These are phyloP conservation scores for Torulaspora delbrueckii DNA, from an alignment of 805 yeast genomes.

Conservation along the genomic window DNA sequence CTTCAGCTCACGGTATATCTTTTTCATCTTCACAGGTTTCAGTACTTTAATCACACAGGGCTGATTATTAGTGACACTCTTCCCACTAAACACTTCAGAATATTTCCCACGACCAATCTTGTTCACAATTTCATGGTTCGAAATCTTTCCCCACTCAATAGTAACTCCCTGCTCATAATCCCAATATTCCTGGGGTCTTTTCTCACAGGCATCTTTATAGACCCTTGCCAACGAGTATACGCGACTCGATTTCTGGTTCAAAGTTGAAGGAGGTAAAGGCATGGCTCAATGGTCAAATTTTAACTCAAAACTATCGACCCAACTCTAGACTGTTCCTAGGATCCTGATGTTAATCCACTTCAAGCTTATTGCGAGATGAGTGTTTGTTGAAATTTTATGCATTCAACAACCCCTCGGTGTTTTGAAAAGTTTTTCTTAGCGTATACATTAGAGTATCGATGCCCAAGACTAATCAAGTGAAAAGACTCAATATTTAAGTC, in stretches of 20 bases:
- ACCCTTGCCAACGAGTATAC: constrained; percentile 65
- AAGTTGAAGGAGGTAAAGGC: constrained; percentile 35
- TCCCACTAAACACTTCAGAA: constrained; percentile 88
- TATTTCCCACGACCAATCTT: constrained; percentile 92
- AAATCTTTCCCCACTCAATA: constrained; percentile 79
- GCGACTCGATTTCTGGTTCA: constrained; percentile 32
- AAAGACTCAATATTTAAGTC: neutral
- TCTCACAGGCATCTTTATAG: constrained; percentile 71
- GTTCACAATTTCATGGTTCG: constrained; percentile 76
- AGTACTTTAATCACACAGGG: constrained; percentile 83
- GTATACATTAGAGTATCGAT: constrained; percentile 1
- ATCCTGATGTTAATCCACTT: neutral
- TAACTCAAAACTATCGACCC: neutral
- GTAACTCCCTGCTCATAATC: constrained; percentile 66
- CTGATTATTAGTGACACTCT: constrained; percentile 54
- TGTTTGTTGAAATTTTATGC: neutral
- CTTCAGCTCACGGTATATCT: constrained; percentile 85
- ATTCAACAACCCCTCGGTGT: constrained; percentile 1
- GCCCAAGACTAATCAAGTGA: neutral
- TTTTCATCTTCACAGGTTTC: constrained; percentile 89
- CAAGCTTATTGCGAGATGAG: neutral
- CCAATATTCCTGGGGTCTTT: constrained; percentile 80
- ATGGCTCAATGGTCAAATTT: constrained; percentile 11
- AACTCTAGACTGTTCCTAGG: neutral
- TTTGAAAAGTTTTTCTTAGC: constrained; percentile 10